phyloP scores from a whole-genome alignment of 2,329 filamentous ascomycete genomes.

The Clarireedia sp. region DNA sequence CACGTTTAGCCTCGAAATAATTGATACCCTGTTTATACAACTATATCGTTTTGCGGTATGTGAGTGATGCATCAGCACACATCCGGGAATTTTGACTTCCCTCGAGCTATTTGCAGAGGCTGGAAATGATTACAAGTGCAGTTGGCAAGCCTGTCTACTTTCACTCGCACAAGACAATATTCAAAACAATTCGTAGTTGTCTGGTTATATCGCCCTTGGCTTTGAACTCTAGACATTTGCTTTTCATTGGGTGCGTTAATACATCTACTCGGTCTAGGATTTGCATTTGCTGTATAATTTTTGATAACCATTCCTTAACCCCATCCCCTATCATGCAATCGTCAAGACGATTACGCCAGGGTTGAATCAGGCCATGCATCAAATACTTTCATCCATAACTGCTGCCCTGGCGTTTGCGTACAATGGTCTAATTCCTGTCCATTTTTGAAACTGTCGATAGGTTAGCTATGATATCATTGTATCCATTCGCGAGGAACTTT shows the following conservation, averaged over 20 bases:
- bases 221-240: too few relatives aligned
- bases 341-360: neutral
- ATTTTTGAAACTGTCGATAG: slow-evolving; percentile 59
- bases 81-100: too few relatives aligned
- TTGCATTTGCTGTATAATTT: neutral
- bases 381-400: slow-evolving; percentile 34
- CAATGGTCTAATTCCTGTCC: slow-evolving; percentile 72
- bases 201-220: too few relatives aligned
- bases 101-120: too few relatives aligned
- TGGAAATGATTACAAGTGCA: too few relatives aligned
- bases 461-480: neutral
- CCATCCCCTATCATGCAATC: neutral
- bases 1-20: slow-evolving; percentile 5
- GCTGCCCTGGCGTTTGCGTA: slow-evolving; percentile 61
- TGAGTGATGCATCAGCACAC: too few relatives aligned
- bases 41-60: neutral
- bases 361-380: neutral
- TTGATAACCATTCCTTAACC: neutral
- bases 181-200: too few relatives aligned
- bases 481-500: slow-evolving; percentile 19
- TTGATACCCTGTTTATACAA: slow-evolving; percentile 8
- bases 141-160: too few relatives aligned
- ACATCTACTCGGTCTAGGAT: neutral
- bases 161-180: too few relatives aligned
- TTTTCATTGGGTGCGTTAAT: neutral